Percentiles rank a stretch among this genome's conserved stretches.
Conservation (phyloP, 345 rosid genomes). For the Rhodomyrtus tomentosa region DNA sequence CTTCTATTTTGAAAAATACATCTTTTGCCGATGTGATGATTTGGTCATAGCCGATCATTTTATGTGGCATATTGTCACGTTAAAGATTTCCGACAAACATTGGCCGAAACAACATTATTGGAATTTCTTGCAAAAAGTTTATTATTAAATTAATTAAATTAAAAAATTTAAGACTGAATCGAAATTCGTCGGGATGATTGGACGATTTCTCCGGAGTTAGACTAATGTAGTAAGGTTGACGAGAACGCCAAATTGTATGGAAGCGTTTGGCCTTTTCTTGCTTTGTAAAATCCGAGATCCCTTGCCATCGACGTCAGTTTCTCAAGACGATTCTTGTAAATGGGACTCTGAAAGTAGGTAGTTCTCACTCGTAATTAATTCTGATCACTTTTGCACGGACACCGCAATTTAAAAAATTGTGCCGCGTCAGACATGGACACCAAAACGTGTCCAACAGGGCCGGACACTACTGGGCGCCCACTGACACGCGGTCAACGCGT, state of each 20-base stretch:
- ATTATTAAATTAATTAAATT: not conserved
- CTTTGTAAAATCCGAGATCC: not conserved
- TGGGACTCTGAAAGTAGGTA: not conserved
- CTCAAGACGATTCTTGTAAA: not conserved
- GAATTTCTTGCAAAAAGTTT: not conserved
- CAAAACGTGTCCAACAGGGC: too few relatives aligned
- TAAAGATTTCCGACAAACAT: not conserved
- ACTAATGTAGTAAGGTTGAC: not conserved
- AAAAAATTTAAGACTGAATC: not conserved
- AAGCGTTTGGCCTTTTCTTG: not conserved
- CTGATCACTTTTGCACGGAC: too few relatives aligned
- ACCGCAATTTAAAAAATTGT: too few relatives aligned
- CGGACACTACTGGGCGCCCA: too few relatives aligned
- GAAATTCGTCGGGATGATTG: fast-evolving
- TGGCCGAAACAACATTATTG: not conserved
- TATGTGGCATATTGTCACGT: not conserved
- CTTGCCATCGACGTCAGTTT: not conserved
- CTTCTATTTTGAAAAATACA: not conserved
- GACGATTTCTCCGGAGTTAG: not conserved
- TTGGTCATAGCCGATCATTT: fast-evolving
- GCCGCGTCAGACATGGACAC: too few relatives aligned
- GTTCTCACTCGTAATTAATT: not conserved
- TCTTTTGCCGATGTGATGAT: not conserved
- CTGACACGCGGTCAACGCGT: too few relatives aligned
- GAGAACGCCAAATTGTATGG: not conserved